phyloP scores from a whole-genome alignment of 805 yeast genomes.

The Jamesozyma hellenica region DNA sequence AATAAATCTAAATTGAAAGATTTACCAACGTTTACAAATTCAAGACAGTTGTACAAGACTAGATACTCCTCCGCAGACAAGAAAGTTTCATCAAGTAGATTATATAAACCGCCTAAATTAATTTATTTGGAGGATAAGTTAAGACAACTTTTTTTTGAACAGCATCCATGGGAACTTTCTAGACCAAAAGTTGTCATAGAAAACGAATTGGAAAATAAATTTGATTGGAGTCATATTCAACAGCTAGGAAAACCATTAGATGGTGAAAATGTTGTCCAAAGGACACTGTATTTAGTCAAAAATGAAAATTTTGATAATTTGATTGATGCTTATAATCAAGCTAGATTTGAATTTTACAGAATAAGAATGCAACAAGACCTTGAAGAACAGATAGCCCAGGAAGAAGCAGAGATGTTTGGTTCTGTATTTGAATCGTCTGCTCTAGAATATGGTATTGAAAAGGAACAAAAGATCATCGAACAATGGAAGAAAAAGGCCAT shows the following conservation, averaged over 20 bases:
- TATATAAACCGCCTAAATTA: slow-evolving; percentile 26
- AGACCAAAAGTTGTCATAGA: slow-evolving; percentile 80
- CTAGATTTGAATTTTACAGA: slow-evolving; percentile 81
- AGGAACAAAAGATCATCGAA: slow-evolving; percentile 62
- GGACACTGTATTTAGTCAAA: slow-evolving; percentile 49
- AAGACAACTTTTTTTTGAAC: slow-evolving; percentile 72
- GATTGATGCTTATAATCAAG: slow-evolving; percentile 68
- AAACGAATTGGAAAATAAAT: slow-evolving; percentile 47
- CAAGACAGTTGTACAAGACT: slow-evolving; percentile 28
- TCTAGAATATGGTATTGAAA: slow-evolving; percentile 55
- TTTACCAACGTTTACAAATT: slow-evolving; percentile 6
- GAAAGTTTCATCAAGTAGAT: slow-evolving; percentile 8
- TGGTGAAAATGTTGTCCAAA: slow-evolving; percentile 81
- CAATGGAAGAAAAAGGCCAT: slow-evolving; percentile 66
- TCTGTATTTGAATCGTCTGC: slow-evolving; percentile 55
- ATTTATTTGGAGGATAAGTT: slow-evolving; percentile 56
- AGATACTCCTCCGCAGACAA: slow-evolving; percentile 20
- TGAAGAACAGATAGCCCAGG: slow-evolving; percentile 58
- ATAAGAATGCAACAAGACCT: slow-evolving; percentile 77
- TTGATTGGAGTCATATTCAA: slow-evolving; percentile 71
- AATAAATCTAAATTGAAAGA: slow-evolving; percentile 10
- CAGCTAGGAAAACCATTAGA: slow-evolving; percentile 70
- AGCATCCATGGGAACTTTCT: slow-evolving; percentile 97
- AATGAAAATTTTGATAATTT: slow-evolving; percentile 28
- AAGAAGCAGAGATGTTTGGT: slow-evolving; percentile 82